Percentiles rank a stretch among this genome's conserved stretches.
phyloP scores from a whole-genome alignment of 371 early-diverging fungal genomes.

The Rhizopus microsporus region DNA sequence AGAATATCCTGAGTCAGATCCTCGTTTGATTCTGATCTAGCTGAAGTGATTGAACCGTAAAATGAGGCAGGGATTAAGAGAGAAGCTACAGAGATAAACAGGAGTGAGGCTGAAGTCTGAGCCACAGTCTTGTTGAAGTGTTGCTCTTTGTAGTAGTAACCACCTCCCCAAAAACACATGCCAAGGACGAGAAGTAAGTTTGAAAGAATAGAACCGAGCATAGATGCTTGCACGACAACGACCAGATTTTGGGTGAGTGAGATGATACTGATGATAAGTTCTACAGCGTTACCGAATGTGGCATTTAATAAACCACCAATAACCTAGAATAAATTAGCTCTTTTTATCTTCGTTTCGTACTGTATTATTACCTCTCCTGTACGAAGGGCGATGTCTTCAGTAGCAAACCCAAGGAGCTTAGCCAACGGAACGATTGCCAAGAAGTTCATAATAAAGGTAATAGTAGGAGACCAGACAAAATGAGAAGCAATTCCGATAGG shows the following conservation, averaged over 20 bases:
- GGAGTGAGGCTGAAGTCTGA: slow-evolving; percentile 76
- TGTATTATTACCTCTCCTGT: slow-evolving; percentile 50
- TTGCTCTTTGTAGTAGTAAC: slow-evolving; percentile 67
- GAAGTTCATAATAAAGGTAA: slow-evolving; percentile 82
- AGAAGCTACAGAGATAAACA: slow-evolving; percentile 75
- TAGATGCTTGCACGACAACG: slow-evolving; percentile 83
- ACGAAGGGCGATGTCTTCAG: slow-evolving; percentile 71
- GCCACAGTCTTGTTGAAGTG: slow-evolving; percentile 76
- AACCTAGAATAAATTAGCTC: slow-evolving; percentile 38
- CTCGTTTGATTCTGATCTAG: slow-evolving; percentile 4
- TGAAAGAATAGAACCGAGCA: slow-evolving; percentile 86
- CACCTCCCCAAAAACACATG: slow-evolving; percentile 82
- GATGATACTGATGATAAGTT: slow-evolving; percentile 77
- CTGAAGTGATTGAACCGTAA: slow-evolving; percentile 41
- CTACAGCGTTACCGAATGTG: slow-evolving; percentile 86
- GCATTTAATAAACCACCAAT: slow-evolving; percentile 90
- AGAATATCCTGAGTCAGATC: slow-evolving; percentile 43
- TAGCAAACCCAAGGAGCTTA: slow-evolving; percentile 57
- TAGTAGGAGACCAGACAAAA: slow-evolving; percentile 62
- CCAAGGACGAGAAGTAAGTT: slow-evolving; percentile 80
- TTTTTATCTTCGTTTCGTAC: background rate
- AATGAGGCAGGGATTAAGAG: slow-evolving; percentile 83
- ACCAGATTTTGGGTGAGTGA: slow-evolving; percentile 76
- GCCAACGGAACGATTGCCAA: slow-evolving; percentile 89
- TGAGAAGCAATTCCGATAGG: slow-evolving; percentile 78